phyloP scores from a whole-genome alignment of 306 rosid species.

The Cucurbita maxima region DNA sequence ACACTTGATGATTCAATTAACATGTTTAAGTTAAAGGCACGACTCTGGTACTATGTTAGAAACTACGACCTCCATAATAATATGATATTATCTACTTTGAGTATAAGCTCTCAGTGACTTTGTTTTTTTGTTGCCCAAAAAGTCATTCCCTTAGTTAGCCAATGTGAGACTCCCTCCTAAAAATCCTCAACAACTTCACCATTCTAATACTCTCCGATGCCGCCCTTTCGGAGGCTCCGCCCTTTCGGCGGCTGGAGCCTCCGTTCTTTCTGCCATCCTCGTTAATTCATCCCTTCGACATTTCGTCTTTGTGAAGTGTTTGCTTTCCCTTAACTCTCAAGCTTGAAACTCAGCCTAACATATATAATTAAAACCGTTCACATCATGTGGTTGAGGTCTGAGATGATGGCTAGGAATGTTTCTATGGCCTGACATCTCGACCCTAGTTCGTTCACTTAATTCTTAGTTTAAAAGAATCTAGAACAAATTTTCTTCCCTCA shows the following conservation, averaged over 20 bases:
- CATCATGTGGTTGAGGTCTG: neutral
- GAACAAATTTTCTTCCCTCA: neutral
- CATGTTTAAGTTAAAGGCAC: no score
- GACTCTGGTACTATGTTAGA: no score
- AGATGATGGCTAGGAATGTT: neutral
- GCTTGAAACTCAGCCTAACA: neutral
- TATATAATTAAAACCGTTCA: neutral
- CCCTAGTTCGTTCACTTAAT: neutral
- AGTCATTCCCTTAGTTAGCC: no score
- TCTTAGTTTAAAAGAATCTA: neutral
- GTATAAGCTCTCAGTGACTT: no score
- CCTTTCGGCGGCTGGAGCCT: conserved; percentile 73
- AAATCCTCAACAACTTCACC: neutral
- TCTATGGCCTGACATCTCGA: neutral
- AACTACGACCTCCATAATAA: no score
- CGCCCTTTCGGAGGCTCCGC: no score
- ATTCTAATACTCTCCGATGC: conserved; percentile 16
- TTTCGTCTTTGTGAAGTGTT: no score
- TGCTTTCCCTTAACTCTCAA: no score
- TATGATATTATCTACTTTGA: no score
- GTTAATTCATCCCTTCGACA: conserved; percentile 36
- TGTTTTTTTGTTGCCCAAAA: no score
- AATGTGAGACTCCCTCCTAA: no score
- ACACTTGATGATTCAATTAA: no score
- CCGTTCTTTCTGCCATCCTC: conserved; percentile 62